Evolutionary conservation across 2,329 filamentous ascomycete species (phyloP).

Genomic region (Colletotrichum echinochloae): DNA sequence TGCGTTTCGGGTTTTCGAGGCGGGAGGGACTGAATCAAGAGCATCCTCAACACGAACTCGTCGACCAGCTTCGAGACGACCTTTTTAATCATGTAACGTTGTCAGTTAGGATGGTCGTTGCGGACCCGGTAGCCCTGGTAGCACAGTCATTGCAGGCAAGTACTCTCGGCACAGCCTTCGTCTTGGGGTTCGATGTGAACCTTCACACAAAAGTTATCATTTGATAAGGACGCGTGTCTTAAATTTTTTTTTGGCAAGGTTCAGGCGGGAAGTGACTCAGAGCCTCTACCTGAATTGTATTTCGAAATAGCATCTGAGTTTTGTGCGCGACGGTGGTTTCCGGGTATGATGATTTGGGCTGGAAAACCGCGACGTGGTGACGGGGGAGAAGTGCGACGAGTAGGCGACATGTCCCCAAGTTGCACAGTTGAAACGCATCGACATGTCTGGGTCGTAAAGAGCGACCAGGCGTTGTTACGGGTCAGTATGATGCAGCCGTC

Average conservation of each 20-base stretch:
- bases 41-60: neutral
- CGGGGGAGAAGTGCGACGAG: conserved; percentile 5
- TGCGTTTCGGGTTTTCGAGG: conserved; percentile 5
- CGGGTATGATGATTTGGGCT: conserved; percentile 41
- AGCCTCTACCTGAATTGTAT: conserved; percentile 23
- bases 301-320: conserved; percentile 52
- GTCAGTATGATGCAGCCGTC: neutral
- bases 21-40: neutral
- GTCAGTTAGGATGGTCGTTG: conserved; percentile 6
- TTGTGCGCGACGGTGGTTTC: conserved; percentile 48
- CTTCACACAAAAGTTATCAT: conserved; percentile 23
- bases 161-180: conserved; percentile 3
- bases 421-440: too few relatives aligned
- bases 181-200: conserved; percentile 10
- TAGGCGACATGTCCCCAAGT: neutral
- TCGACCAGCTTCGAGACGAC: neutral
- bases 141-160: conserved; percentile 7
- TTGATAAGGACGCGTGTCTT: conserved; percentile 4
- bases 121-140: neutral
- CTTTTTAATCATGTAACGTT: conserved; percentile 16
- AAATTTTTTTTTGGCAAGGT: neutral
- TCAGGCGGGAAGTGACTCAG: neutral
- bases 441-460: neutral
- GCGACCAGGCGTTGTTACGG: neutral
- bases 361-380: conserved; percentile 39